Evolutionary conservation across 108 stramenopile species (phyloP).

Genomic region (Pelagomonas calceolata): DNA sequence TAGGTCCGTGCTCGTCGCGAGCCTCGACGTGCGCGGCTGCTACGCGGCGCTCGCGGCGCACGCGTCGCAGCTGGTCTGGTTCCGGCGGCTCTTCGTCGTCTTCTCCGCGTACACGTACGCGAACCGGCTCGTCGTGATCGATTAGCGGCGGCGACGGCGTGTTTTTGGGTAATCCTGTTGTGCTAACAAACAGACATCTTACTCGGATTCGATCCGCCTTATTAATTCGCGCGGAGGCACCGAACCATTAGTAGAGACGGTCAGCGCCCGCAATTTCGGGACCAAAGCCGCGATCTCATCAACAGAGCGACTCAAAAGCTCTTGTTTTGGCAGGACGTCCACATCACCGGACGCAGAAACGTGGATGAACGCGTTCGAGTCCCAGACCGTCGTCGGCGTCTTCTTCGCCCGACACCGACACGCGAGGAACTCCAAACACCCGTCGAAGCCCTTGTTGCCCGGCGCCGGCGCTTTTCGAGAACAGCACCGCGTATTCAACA

Average conservation of each 20-base stretch:
- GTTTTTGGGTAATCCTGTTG: too few species aligned
- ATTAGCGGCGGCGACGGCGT: too few species aligned
- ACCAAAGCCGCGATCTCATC: not conserved
- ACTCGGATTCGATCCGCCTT: too few species aligned
- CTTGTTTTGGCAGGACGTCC: not conserved
- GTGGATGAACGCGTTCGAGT: not conserved
- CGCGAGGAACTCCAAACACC: constrained; percentile 31
- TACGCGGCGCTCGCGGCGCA: too few species aligned
- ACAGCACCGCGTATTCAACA: constrained; percentile 29
- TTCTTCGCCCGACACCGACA: constrained; percentile 10
- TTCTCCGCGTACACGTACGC: constrained; percentile 41
- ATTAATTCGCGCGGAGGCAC: too few species aligned
- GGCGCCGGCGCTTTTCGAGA: constrained; percentile 26
- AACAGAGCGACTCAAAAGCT: not conserved
- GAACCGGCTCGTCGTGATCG: constrained; percentile 13
- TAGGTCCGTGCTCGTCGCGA: too few species aligned
- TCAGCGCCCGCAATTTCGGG: not conserved
- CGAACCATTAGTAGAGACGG: not conserved
- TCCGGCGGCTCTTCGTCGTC: constrained; percentile 34
- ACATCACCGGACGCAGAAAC: not conserved
- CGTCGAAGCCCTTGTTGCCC: constrained; percentile 31
- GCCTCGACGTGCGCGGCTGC: too few species aligned
- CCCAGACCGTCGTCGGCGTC: constrained; percentile 3
- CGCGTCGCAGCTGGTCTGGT: constrained; percentile 43
- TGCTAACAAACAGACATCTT: too few species aligned